Evolutionary conservation across 805 yeast species (phyloP).

Genomic region (Saccharomyces eubayanus): DNA sequence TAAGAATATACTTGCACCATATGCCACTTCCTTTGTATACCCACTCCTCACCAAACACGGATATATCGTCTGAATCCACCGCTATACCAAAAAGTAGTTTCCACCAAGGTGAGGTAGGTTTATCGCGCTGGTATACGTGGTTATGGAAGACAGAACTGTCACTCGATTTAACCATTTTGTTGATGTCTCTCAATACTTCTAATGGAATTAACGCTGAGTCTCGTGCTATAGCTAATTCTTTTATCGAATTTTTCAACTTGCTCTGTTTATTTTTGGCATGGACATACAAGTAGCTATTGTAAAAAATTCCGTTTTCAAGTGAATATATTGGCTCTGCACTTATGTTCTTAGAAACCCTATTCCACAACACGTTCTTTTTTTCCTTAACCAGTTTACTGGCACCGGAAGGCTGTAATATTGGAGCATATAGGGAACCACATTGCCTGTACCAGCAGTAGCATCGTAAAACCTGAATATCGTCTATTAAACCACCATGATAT

Average conservation of each 20-base stretch:
- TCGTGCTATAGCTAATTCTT: conserved; percentile 39
- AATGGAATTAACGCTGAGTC: conserved; percentile 33
- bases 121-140: conserved; percentile 15
- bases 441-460: conserved; percentile 28
- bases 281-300: conserved; percentile 26
- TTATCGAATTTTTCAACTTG: conserved; percentile 28
- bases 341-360: conserved; percentile 18
- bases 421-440: conserved; percentile 20
- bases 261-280: conserved; percentile 9
- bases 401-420: neutral
- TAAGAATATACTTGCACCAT: conserved; percentile 41
- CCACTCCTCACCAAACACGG: conserved; percentile 33
- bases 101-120: neutral
- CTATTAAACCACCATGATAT: conserved; percentile 27
- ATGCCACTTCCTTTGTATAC: conserved; percentile 39
- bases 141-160: conserved; percentile 22
- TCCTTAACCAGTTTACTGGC: neutral
- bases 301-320: conserved; percentile 10
- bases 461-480: conserved; percentile 24
- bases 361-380: conserved; percentile 16
- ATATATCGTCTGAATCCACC: conserved; percentile 3
- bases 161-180: conserved; percentile 25
- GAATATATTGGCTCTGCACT: conserved; percentile 15
- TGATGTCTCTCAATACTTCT: conserved; percentile 31
- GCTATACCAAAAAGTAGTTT: neutral